Evolutionary conservation across 768 basidiomycete genomes (phyloP).

Genomic region (Trametes cingulata): DNA sequence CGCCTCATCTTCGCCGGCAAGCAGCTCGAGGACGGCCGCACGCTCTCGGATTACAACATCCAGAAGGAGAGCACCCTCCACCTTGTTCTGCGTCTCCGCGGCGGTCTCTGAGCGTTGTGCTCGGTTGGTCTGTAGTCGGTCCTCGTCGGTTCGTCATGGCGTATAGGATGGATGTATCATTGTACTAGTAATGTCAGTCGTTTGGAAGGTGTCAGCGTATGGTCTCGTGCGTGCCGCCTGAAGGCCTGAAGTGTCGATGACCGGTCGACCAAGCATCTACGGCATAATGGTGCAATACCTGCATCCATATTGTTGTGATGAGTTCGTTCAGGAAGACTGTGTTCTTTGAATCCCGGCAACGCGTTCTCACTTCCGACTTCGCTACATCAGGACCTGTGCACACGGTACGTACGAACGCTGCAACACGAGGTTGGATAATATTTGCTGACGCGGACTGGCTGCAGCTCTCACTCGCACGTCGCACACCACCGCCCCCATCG

Average conservation of each 20-base stretch:
- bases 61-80: constrained; percentile 34
- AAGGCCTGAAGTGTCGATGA: too few relatives aligned
- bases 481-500: too few relatives aligned
- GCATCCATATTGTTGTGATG: too few relatives aligned
- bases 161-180: constrained; percentile 18
- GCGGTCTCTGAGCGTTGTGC: constrained; percentile 36
- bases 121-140: not conserved
- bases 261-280: too few relatives aligned
- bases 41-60: constrained; percentile 34
- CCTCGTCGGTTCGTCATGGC: constrained; percentile 1
- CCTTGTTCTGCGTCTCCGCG: constrained; percentile 50
- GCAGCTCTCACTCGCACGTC: too few relatives aligned
- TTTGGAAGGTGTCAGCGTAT: not conserved
- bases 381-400: too few relatives aligned
- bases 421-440: too few relatives aligned
- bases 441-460: too few relatives aligned
- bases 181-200: constrained; percentile 7
- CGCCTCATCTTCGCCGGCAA: constrained; percentile 34
- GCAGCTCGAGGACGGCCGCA: constrained; percentile 35
- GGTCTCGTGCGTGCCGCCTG: too few relatives aligned
- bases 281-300: not conserved
- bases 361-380: too few relatives aligned
- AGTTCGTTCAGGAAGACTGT: not conserved
- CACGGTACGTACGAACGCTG: too few relatives aligned
- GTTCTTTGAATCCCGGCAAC: too few relatives aligned